A percentile compares a stretch with the other conserved stretches of the same genome.
Conservation (phyloP, 371 early-diverging fungal species). For the Mortierella sp. region DNA sequence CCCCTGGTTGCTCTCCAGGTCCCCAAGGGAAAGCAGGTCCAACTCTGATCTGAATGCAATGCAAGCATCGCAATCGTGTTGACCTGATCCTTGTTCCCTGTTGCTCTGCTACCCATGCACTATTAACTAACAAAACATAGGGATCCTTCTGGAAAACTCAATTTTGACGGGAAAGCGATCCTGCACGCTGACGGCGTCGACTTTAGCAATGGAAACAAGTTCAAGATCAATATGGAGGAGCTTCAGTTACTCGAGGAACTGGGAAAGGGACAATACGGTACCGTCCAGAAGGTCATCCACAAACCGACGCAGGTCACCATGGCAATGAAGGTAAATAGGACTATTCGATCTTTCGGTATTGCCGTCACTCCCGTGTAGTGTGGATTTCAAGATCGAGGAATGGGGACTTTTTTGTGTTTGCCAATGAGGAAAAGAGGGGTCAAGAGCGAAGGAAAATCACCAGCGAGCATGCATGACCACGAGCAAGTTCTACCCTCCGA, state of each 20-base stretch:
- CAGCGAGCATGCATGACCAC: constrained; percentile 2
- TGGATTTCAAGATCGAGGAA: not conserved
- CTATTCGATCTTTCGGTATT: too few species aligned
- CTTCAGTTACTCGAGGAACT: constrained; percentile 81
- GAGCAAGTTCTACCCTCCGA: not conserved
- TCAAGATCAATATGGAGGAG: constrained; percentile 90
- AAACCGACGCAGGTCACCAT: constrained; percentile 90
- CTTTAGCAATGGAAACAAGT: constrained; percentile 88
- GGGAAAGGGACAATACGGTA: constrained; percentile 93
- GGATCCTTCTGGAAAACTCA: constrained; percentile 89
- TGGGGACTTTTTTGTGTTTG: too few species aligned
- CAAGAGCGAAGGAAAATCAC: not conserved
- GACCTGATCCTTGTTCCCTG: constrained; percentile 2
- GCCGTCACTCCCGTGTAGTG: not conserved
- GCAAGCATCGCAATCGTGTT: not conserved
- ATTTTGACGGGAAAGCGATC: constrained; percentile 92
- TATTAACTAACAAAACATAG: constrained; percentile 52
- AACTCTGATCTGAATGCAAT: not conserved
- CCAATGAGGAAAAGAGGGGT: not conserved
- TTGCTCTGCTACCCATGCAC: not conserved
- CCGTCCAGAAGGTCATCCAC: constrained; percentile 91
- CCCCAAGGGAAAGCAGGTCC: not conserved
- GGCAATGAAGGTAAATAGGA: constrained; percentile 88
- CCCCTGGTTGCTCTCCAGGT: too few species aligned
- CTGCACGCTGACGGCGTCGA: constrained; percentile 91